phyloP scores from a whole-genome alignment of 805 yeast species.

The Candida gorgasii region DNA sequence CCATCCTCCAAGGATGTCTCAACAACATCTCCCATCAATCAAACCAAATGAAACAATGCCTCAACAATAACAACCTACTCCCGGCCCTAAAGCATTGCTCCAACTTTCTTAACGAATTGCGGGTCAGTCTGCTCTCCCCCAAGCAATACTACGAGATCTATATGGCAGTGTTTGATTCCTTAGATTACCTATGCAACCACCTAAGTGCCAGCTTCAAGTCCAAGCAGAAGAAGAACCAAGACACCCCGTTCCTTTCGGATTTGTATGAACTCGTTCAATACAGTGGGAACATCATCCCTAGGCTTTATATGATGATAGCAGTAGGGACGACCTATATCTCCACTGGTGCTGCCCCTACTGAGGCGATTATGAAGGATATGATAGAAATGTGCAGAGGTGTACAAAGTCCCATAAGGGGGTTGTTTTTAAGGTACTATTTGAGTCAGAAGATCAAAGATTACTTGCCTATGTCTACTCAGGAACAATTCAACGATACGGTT shows the following conservation, averaged over 20 bases:
- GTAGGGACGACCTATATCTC: constrained; percentile 90
- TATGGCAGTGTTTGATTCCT: constrained; percentile 78
- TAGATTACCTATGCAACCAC: constrained; percentile 65
- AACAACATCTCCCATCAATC: constrained; percentile 66
- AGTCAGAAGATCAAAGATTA: constrained; percentile 78
- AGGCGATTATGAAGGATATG: constrained; percentile 92
- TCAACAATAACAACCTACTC: constrained; percentile 67
- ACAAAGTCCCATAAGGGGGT: constrained; percentile 91
- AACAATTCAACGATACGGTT: constrained; percentile 63
- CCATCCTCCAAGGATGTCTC: constrained; percentile 28
- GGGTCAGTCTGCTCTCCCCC: constrained; percentile 76
- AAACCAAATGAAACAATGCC: constrained; percentile 70
- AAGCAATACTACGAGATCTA: constrained; percentile 93
- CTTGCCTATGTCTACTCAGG: constrained; percentile 43
- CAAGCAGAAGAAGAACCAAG: constrained; percentile 47
- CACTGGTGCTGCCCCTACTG: constrained; percentile 72
- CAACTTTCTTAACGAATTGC: constrained; percentile 73
- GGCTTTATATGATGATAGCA: constrained; percentile 91
- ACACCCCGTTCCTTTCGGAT: constrained; percentile 62
- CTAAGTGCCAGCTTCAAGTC: constrained; percentile 67
- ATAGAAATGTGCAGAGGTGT: constrained; percentile 97
- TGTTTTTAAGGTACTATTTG: constrained; percentile 85
- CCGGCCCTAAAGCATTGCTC: constrained; percentile 89
- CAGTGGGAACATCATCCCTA: constrained; percentile 89
- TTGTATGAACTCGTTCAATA: constrained; percentile 93